phyloP scores from a whole-genome alignment of 2,329 filamentous ascomycete genomes.

The Aspergillus ibericus region DNA sequence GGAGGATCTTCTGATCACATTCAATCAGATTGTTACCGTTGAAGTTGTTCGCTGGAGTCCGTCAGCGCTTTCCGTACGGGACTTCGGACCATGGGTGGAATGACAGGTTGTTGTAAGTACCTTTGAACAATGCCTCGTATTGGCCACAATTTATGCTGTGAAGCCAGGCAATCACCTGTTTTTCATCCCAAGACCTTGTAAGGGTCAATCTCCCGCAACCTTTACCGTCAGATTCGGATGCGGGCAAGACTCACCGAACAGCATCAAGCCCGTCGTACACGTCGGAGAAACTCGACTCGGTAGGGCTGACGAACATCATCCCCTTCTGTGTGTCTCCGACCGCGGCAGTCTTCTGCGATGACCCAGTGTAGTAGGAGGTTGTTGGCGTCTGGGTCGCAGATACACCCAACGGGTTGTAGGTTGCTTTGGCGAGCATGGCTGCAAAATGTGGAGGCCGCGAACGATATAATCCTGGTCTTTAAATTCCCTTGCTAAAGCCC shows the following conservation, averaged over 20 bases:
- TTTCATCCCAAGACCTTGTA: slow-evolving; percentile 77
- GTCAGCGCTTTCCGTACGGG: slow-evolving; percentile 22
- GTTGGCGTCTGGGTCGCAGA: slow-evolving; percentile 36
- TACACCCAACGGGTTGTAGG: slow-evolving; percentile 36
- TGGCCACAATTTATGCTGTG: slow-evolving; percentile 88
- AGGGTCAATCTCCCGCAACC: slow-evolving; percentile 11
- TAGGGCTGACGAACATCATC: slow-evolving; percentile 70
- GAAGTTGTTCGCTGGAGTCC: slow-evolving; percentile 74
- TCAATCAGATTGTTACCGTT: slow-evolving; percentile 96
- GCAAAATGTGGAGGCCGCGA: not conserved
- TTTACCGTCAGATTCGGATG: not conserved
- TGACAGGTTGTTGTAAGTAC: slow-evolving; percentile 34
- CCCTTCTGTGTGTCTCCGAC: slow-evolving; percentile 35
- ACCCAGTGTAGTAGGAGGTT: slow-evolving; percentile 32
- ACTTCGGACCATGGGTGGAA: not conserved
- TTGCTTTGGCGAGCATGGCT: slow-evolving; percentile 44
- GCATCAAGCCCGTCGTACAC: slow-evolving; percentile 69
- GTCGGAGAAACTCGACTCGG: slow-evolving; percentile 90
- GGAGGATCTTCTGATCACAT: slow-evolving; percentile 92
- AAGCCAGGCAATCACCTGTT: slow-evolving; percentile 87
- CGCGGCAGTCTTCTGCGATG: slow-evolving; percentile 30
- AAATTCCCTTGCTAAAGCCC: not conserved
- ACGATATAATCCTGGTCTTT: not conserved
- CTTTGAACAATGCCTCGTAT: slow-evolving; percentile 85
- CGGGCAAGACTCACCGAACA: slow-evolving; percentile 57